Evolutionary conservation across 495 filamentous ascomycete species (phyloP).

Genomic region (Usnea hakonensis): DNA sequence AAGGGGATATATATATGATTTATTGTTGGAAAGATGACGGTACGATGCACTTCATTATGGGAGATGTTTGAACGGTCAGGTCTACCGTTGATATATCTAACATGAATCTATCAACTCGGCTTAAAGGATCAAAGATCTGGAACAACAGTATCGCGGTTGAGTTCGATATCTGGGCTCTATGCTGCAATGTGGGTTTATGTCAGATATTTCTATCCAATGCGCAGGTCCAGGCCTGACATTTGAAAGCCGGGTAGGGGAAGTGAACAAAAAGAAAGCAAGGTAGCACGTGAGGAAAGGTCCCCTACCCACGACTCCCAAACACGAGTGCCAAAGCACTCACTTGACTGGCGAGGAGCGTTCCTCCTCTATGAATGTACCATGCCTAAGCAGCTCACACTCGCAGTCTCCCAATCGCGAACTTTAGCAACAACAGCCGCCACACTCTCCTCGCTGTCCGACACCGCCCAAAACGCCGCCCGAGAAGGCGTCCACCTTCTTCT

Average conservation of each 20-base stretch:
- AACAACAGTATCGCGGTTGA: no score
- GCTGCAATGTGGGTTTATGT: no score
- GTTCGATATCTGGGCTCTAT: no score
- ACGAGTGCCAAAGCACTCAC: neutral
- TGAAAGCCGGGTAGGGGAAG: neutral
- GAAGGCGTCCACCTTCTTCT: constrained; percentile 67
- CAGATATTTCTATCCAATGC: no score
- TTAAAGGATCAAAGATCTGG: neutral
- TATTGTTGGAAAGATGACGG: no score
- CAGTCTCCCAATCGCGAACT: constrained; percentile 70
- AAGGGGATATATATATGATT: no score
- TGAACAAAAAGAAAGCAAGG: neutral
- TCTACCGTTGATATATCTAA: no score
- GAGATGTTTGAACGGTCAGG: neutral
- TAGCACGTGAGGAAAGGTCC: neutral
- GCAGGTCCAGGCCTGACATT: no score
- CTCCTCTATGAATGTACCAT: neutral
- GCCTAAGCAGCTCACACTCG: constrained; percentile 51
- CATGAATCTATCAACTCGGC: neutral
- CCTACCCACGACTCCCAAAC: neutral
- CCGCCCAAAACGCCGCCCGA: constrained; percentile 39
- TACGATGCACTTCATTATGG: no score
- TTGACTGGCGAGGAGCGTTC: neutral
- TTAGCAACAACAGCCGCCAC: constrained; percentile 56
- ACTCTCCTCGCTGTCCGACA: constrained; percentile 52